These are phyloP conservation scores for Sphaceloma murrayae DNA, from an alignment of 2,329 filamentous ascomycete species.

Conservation along the genomic window DNA sequence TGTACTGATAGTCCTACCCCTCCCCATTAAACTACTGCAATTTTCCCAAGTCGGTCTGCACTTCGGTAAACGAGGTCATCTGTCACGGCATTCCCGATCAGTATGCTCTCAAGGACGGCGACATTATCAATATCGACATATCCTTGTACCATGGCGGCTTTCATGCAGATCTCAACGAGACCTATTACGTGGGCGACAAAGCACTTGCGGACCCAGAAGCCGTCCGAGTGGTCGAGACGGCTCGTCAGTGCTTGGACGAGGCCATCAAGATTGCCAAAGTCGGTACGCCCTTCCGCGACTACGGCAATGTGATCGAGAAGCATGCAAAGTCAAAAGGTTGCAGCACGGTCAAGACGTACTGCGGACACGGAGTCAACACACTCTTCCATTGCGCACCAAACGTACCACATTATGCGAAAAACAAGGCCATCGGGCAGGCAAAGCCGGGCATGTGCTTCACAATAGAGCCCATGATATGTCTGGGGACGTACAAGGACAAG, in stretches of 20 bases:
- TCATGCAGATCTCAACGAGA: constrained; percentile 95
- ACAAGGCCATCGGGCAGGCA: constrained; percentile 89
- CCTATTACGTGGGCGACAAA: constrained; percentile 91
- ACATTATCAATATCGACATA: constrained; percentile 95
- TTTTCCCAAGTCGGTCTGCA: constrained; percentile 97
- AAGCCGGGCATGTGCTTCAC: constrained; percentile 98
- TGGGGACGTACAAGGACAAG: constrained; percentile 83
- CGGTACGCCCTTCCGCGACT: constrained; percentile 83
- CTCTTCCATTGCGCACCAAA: constrained; percentile 91
- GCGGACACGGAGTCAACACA: constrained; percentile 88
- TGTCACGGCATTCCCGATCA: constrained; percentile 97
- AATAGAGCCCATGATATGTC: constrained; percentile 95
- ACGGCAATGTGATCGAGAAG: constrained; percentile 91
- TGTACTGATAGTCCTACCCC: constrained; percentile 65
- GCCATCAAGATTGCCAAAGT: constrained; percentile 89
- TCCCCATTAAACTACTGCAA: constrained; percentile 91
- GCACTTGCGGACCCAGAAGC: constrained; percentile 74
- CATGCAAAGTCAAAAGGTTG: constrained; percentile 77
- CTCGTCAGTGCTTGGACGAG: constrained; percentile 80
- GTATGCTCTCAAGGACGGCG: constrained; percentile 75
- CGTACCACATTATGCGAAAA: constrained; percentile 95
- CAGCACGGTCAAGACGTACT: constrained; percentile 91
- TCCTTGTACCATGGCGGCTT: constrained; percentile 90
- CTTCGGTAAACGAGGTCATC: constrained; percentile 92
- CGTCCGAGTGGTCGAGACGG: constrained; percentile 81